Evolutionary conservation across 805 yeast species (phyloP).

Genomic region (Monosporozyma unispora): DNA sequence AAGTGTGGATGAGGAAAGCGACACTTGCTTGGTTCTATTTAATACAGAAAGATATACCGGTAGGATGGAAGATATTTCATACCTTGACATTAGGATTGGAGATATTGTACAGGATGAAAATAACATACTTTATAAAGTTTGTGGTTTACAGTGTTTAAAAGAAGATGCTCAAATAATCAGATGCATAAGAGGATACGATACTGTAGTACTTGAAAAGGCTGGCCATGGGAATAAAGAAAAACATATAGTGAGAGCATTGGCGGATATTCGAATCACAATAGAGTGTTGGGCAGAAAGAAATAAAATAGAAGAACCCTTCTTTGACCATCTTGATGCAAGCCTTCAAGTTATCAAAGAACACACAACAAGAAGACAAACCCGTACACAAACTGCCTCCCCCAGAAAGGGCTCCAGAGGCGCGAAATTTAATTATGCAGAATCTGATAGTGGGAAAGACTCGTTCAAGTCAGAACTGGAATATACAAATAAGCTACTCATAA

Average conservation of each 20-base stretch:
- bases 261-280: constrained; percentile 27
- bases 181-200: constrained; percentile 57
- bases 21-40: constrained; percentile 12
- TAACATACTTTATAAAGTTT: constrained; percentile 32
- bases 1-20: constrained; percentile 2
- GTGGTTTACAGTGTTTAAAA: constrained; percentile 35
- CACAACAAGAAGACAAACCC: constrained; percentile 19
- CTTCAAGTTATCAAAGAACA: constrained; percentile 2
- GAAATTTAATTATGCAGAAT: neutral
- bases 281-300: constrained; percentile 31
- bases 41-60: constrained; percentile 14
- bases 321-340: constrained; percentile 6
- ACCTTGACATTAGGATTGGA: constrained; percentile 49
- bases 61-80: constrained; percentile 30
- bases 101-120: constrained; percentile 37
- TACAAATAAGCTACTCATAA: neutral
- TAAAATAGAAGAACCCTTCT: constrained; percentile 18
- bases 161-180: constrained; percentile 28
- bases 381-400: constrained; percentile 7
- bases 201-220: constrained; percentile 31
- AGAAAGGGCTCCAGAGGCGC: constrained; percentile 2
- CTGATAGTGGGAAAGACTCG: neutral
- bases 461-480: neutral
- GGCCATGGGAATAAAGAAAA: constrained; percentile 13
- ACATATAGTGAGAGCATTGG: constrained; percentile 18